Conservation (phyloP, 2,329 filamentous ascomycete species). For the Blastomyces gilchristii region DNA sequence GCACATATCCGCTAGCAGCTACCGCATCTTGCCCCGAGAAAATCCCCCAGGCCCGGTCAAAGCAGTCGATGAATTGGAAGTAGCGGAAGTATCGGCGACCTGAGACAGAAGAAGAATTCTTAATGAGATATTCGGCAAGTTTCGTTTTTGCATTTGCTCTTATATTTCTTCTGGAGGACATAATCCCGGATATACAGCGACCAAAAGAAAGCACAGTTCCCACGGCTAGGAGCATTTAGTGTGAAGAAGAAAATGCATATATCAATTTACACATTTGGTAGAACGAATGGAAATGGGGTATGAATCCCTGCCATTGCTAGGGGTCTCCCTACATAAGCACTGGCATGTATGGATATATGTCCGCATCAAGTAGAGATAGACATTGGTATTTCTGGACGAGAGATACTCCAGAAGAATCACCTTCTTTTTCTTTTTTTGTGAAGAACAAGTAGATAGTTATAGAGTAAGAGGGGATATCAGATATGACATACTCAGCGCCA, state of each 20-base stretch:
- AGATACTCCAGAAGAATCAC: background rate
- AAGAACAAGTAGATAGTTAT: background rate
- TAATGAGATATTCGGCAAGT: background rate
- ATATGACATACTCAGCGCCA: conserved; percentile 33
- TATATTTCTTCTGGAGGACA: background rate
- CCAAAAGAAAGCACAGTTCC: background rate
- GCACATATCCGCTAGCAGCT: conserved; percentile 21
- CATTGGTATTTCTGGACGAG: background rate
- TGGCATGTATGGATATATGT: background rate
- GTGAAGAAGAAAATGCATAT: background rate
- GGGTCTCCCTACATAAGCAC: background rate
- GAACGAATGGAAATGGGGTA: background rate
- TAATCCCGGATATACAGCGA: background rate
- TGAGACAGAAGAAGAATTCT: conserved; percentile 16
- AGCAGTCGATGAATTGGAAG: conserved; percentile 56
- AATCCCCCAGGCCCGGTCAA: conserved; percentile 41
- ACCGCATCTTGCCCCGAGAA: conserved; percentile 25
- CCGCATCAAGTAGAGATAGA: background rate
- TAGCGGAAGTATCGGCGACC: conserved; percentile 56
- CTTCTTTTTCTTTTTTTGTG: background rate
- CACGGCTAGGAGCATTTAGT: background rate
- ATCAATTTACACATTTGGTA: background rate
- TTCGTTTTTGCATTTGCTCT: background rate
- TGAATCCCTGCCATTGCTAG: background rate
- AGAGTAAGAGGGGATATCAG: background rate